Evolutionary conservation across 257 asterid genomes (phyloP).

Genomic region (Nicotiana knightiana): DNA sequence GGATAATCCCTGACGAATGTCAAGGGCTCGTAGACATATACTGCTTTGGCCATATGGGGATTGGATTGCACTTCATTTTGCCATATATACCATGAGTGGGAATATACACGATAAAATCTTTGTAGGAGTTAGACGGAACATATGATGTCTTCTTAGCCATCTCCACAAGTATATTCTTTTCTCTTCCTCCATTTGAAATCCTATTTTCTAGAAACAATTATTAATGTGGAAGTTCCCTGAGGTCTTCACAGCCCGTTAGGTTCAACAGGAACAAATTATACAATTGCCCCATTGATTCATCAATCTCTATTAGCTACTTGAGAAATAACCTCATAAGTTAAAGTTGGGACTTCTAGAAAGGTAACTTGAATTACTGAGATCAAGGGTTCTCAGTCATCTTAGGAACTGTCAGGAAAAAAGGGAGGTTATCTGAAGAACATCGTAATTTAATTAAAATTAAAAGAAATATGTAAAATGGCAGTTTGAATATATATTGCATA

Average conservation of each 20-base stretch:
- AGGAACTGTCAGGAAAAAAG: neutral
- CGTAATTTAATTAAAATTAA: neutral
- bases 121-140: neutral
- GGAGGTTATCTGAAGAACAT: neutral
- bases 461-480: neutral
- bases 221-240: constrained; percentile 6
- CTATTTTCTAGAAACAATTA: neutral
- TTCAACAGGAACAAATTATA: neutral
- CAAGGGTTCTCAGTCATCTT: neutral
- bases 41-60: neutral
- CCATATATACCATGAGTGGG: neutral
- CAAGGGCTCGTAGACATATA: neutral
- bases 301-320: constrained; percentile 4
- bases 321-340: constrained; percentile 1
- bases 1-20: neutral
- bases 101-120: neutral
- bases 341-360: constrained; percentile 6
- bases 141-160: neutral
- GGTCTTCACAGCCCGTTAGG: constrained; percentile 3
- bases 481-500: neutral
- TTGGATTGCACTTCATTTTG: neutral
- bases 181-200: neutral
- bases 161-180: neutral
- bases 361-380: constrained; percentile 9
- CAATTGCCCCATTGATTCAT: neutral